Evolutionary conservation across 2,329 filamentous ascomycete genomes (phyloP).

Genomic region (Xylaria sp.): DNA sequence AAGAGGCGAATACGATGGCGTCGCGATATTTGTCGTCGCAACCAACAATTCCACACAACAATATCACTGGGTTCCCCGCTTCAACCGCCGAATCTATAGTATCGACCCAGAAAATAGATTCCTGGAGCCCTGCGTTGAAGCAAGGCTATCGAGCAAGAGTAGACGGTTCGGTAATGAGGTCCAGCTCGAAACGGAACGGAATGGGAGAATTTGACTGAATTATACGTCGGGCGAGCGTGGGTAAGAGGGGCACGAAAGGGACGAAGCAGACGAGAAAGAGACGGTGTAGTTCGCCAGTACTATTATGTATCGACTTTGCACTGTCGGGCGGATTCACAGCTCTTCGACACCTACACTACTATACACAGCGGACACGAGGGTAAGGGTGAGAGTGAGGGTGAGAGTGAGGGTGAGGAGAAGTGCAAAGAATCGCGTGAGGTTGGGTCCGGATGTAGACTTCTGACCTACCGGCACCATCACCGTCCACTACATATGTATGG

Average conservation of each 20-base stretch:
- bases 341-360: background rate
- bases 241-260: conserved; percentile 16
- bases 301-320: background rate
- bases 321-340: background rate
- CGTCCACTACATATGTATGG: background rate
- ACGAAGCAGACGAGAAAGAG: background rate
- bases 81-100: background rate
- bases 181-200: conserved; percentile 2
- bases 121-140: conserved; percentile 12
- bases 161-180: background rate
- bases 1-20: conserved; percentile 11
- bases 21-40: conserved; percentile 8
- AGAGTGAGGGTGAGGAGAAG: conserved; percentile 1
- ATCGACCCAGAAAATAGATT: too few relatives aligned
- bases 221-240: background rate
- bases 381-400: background rate
- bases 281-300: background rate
- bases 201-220: background rate
- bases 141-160: conserved; percentile 5
- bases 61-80: background rate
- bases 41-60: conserved; percentile 12
- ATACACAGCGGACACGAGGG: background rate
- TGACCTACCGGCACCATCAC: background rate
- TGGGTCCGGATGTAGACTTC: conserved; percentile 12
- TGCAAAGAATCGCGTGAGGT: conserved; percentile 19